Evolutionary conservation across 495 filamentous ascomycete species (phyloP).

Genomic region (Neurospora tetrasperma): DNA sequence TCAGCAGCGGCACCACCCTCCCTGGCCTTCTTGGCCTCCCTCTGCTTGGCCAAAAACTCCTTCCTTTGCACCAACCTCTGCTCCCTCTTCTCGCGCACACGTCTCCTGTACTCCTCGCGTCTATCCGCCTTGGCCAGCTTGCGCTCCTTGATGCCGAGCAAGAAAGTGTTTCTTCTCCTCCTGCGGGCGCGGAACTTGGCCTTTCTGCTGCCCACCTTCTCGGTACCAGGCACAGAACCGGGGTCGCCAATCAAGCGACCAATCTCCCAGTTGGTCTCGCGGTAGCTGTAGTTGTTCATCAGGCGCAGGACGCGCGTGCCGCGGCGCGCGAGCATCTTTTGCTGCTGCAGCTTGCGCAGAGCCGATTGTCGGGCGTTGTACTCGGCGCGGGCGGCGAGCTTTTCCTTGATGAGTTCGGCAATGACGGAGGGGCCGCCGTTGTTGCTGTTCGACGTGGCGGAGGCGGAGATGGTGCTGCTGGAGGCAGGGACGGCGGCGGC

Average conservation of each 20-base stretch:
- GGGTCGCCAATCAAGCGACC: constrained; percentile 39
- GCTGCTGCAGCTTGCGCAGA: constrained; percentile 8
- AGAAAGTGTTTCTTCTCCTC: constrained; percentile 12
- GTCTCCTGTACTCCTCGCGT: constrained; percentile 11
- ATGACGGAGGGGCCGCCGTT: constrained; percentile 17
- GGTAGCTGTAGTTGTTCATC: constrained; percentile 65
- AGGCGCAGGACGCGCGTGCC: constrained; percentile 39
- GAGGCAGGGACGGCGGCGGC: neutral
- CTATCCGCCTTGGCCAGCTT: constrained; percentile 15
- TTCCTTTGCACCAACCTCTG: constrained; percentile 4
- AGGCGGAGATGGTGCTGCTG: neutral
- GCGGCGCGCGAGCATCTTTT: constrained; percentile 15
- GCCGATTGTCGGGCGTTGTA: constrained; percentile 27
- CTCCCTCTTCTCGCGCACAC: constrained; percentile 13
- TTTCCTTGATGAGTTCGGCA: constrained; percentile 28
- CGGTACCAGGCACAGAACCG: constrained; percentile 19
- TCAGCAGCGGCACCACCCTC: constrained; percentile 5
- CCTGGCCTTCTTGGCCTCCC: constrained; percentile 5
- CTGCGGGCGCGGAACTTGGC: constrained; percentile 20
- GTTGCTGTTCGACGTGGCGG: neutral
- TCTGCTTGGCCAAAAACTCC: constrained; percentile 2
- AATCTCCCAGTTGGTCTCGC: constrained; percentile 79
- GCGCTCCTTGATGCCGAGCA: constrained; percentile 14
- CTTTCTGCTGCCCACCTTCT: constrained; percentile 18
- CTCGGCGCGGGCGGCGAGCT: constrained; percentile 20